Base-by-base conservation (phyloP, 1,284 basidiomycete genomes). In the Tylopilus sp. region DNA sequence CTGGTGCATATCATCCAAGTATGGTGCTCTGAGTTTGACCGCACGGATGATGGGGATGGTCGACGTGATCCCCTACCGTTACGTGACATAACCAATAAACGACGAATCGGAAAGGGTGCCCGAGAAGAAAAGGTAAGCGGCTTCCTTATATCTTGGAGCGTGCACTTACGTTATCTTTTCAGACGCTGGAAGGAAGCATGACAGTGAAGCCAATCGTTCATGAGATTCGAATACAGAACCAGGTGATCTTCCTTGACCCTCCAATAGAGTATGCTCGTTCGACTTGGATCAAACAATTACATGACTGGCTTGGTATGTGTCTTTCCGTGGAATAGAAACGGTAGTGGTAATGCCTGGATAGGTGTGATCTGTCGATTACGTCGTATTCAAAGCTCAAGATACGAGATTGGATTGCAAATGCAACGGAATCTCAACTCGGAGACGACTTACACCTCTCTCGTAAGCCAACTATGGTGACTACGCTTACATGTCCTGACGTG, bases 221-320 rank as follows among this genome's bases (percentile, higher is more conserved):
- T 78, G 96, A 99, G 78, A 94, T 99, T 67, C 89, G 97, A 76
- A 98, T 99, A 85, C 95, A 97, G 77, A 98, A 99, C 77, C 97
- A 99, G 79, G 95, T 98, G 72, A 98, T 99, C 80, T 98, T 98
- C 84, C 86, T 99, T 58, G 97, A 99, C 78, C 98, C 98, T 13
- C 97, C 97, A 61, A 95, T 99, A 81, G 97, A 99, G 80, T 89
- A 95, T 70, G 96, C 97, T 0, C 90, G 97, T 47, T 91, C 94
- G 60, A 92, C 89, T 22, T 99, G 97, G 97, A 90, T 98, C 69
- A 88, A 87, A 60, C 94, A 97, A 76, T 83, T 99, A 66, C 97
- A 99, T 77, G 91, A 93, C 67, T 95, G 95, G 90, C 83, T 98
- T 18, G 94, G 93, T 91, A 67, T 56, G 82, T 71, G 12, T 52